phyloP scores from a whole-genome alignment of 371 early-diverging fungal species.

The Zopfochytrium polystomum region DNA sequence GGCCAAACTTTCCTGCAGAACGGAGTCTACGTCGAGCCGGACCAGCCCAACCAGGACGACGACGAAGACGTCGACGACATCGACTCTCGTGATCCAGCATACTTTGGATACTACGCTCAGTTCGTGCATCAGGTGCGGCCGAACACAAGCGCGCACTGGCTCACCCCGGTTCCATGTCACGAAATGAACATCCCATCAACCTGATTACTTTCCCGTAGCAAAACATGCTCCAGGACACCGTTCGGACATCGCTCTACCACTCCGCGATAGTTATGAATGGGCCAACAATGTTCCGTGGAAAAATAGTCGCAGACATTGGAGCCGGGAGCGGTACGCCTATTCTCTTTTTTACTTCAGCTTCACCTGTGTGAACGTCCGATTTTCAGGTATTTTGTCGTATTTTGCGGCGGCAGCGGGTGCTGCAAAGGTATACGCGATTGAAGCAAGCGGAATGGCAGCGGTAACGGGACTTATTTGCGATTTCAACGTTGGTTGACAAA shows the following conservation, averaged over 20 bases:
- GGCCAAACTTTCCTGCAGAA: no score
- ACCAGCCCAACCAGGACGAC: neutral
- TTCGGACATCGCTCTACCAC: conserved; percentile 93
- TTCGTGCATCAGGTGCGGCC: conserved; percentile 95
- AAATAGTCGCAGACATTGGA: conserved; percentile 92
- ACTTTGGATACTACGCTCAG: conserved; percentile 81
- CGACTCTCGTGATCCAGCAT: conserved; percentile 38
- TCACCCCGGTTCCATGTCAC: no score
- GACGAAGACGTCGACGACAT: conserved; percentile 1
- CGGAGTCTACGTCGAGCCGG: no score
- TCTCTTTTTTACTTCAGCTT: neutral
- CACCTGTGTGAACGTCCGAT: neutral
- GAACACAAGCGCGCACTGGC: conserved; percentile 39
- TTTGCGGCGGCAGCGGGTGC: conserved; percentile 94
- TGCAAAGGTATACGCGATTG: conserved; percentile 87
- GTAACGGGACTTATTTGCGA: no score
- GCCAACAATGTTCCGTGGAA: conserved; percentile 67
- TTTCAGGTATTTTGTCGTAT: conserved; percentile 91
- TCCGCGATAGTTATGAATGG: conserved; percentile 81
- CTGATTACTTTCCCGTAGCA: no score
- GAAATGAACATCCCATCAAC: no score
- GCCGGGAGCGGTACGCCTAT: conserved; percentile 63
- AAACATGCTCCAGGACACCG: conserved; percentile 95
- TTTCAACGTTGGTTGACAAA: conserved; percentile 18
- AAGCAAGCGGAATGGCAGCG: conserved; percentile 92